phyloP scores from a whole-genome alignment of 2,329 filamentous ascomycete species.

The Mollisia scopiformis region DNA sequence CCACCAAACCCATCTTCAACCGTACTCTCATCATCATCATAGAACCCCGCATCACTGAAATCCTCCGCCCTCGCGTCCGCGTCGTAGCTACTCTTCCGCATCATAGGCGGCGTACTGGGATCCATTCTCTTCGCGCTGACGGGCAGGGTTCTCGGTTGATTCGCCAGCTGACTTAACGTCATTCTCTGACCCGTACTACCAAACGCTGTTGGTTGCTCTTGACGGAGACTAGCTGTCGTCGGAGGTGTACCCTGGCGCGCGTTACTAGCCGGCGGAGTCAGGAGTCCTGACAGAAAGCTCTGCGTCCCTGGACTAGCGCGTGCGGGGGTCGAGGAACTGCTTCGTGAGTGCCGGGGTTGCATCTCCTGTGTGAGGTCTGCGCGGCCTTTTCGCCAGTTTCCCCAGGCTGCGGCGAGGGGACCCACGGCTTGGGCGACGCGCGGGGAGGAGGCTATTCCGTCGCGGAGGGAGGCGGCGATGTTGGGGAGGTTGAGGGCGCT shows the following conservation, averaged over 20 bases:
- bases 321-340: constrained; percentile 1
- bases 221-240: background rate
- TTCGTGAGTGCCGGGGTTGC: background rate
- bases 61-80: constrained; percentile 62
- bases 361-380: constrained; percentile 4
- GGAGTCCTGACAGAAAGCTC: constrained; percentile 74
- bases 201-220: constrained; percentile 62
- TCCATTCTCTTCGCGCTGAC: no score
- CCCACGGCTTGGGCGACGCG: constrained; percentile 83
- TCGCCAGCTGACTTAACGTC: constrained; percentile 52
- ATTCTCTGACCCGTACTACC: constrained; percentile 61
- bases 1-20: background rate
- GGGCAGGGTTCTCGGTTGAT: constrained; percentile 35
- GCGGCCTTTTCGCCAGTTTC: constrained; percentile 77
- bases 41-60: constrained; percentile 39
- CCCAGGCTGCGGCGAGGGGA: constrained; percentile 86
- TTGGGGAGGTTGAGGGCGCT: constrained; percentile 72
- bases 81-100: constrained; percentile 61
- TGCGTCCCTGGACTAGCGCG: constrained; percentile 46
- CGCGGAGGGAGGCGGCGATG: constrained; percentile 75
- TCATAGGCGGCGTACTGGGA: constrained; percentile 62
- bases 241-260: constrained; percentile 30
- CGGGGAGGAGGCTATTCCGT: constrained; percentile 72
- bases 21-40: constrained; percentile 39
- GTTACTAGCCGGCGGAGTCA: constrained; percentile 82